Evolutionary conservation across 768 basidiomycete genomes (phyloP), one percentile per base, ranked within the genome.

Genomic region (Trichaptum fuscoviolaceum): DNA sequence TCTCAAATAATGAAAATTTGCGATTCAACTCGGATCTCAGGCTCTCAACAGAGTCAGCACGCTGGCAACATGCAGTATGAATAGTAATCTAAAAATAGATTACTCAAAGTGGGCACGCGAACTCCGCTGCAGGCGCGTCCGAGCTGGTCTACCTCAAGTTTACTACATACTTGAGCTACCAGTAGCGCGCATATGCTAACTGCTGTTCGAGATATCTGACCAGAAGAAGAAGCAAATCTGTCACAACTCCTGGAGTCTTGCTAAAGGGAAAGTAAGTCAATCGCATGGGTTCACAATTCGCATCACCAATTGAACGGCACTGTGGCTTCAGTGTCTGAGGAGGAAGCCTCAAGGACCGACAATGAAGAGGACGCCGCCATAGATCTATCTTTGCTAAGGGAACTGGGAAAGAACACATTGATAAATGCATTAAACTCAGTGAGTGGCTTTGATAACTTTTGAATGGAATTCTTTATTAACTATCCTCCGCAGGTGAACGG

Each of bases 361-460:
- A 58, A 30, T 30, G 30, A 30, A 30, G 6, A 52, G 42, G 42
- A 52, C 10, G 10, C 42, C 3, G 42, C 15, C 3, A 71, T 91
- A 52, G 88, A 92, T 72, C 80, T 89, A 15, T 85, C 83, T 35
- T 67, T 88, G 0, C 79, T 97, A 42, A 91, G 86, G 73, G 94
- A 96, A 66, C 83, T 92, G 34, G 92, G 88, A 3, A 87, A 85
- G 75, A 91, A 89, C 69, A 87, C 85, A n/a, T 76, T 96, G 10
- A 84, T 97, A 0, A 93, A 95, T 72, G 86, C 91, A 23, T 78
- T 97, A 69, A 96, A 96, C 75, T 89, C 93, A 57, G 93, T 90
- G 71, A 68, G 78, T 63, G 15, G 25, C 24, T 30, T 60, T 30
- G 10, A 23, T 2, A 61, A 7, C 26, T 9, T 7, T 25, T n/a